Conservation (phyloP, 2,329 filamentous ascomycete genomes). For the Mycosphaerella sp. region DNA sequence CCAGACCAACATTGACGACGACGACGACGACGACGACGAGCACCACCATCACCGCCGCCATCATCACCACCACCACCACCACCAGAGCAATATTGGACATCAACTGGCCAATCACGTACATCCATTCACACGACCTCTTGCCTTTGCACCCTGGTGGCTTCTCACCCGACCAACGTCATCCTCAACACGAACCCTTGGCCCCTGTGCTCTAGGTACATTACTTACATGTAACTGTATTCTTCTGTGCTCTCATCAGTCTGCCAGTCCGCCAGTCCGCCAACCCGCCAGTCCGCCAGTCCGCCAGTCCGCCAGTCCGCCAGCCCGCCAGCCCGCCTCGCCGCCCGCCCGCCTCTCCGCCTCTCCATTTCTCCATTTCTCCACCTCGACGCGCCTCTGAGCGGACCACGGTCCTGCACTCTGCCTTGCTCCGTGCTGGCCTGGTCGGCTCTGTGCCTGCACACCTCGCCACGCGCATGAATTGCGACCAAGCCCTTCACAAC, state of each 20-base stretch:
- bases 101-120: background rate
- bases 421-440: conserved; percentile 20
- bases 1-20: too few species aligned
- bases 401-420: conserved; percentile 1
- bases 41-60: too few species aligned
- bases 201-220: background rate
- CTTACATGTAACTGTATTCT: background rate
- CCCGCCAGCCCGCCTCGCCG: too few species aligned
- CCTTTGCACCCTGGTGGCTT: background rate
- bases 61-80: background rate
- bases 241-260: background rate
- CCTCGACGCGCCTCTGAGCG: too few species aligned
- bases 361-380: too few species aligned
- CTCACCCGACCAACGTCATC: background rate
- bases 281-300: too few species aligned
- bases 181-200: background rate
- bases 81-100: background rate
- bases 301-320: too few species aligned
- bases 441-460: conserved; percentile 23
- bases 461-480: conserved; percentile 22
- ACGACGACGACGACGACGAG: too few species aligned
- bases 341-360: too few species aligned
- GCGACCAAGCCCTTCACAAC: conserved; percentile 11
- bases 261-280: background rate
- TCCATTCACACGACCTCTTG: background rate